Percentiles rank a stretch among this genome's conserved stretches.
Conservation (phyloP, 2,329 filamentous ascomycete species). For the Chaetoscypha palmicola region DNA sequence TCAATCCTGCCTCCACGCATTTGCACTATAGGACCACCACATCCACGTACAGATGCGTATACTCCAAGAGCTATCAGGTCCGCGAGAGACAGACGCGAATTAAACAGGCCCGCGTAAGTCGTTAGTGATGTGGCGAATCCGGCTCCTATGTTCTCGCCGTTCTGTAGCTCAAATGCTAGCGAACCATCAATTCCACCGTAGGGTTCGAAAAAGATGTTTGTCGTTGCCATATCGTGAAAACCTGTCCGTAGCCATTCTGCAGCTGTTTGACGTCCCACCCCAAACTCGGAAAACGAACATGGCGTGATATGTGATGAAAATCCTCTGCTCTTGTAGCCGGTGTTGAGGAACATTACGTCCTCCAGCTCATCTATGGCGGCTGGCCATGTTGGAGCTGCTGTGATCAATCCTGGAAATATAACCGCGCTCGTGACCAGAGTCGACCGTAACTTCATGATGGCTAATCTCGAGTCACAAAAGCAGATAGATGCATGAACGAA, state of each 20-base stretch:
- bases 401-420: conserved; percentile 12
- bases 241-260: conserved; percentile 55
- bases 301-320: conserved; percentile 52
- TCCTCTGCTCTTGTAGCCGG: conserved; percentile 46
- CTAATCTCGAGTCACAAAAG: conserved; percentile 11
- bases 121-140: conserved; percentile 47
- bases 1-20: conserved; percentile 48
- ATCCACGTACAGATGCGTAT: conserved; percentile 51
- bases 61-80: conserved; percentile 53
- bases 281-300: conserved; percentile 46
- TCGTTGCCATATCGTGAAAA: conserved; percentile 56
- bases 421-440: conserved; percentile 13
- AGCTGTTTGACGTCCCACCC: conserved; percentile 49
- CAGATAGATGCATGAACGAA: conserved; percentile 15
- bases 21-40: conserved; percentile 49
- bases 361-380: conserved; percentile 53
- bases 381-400: conserved; percentile 53
- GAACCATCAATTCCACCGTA: conserved; percentile 52
- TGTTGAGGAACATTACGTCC: conserved; percentile 55
- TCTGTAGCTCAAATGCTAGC: conserved; percentile 50
- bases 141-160: conserved; percentile 49
- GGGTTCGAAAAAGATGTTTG: conserved; percentile 38
- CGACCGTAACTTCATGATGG: conserved; percentile 23
- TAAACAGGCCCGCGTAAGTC: conserved; percentile 48
- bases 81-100: conserved; percentile 43